Percentiles rank a stretch among this genome's conserved stretches.
These are phyloP conservation scores for Puccinia triticina DNA, from an alignment of 1,284 basidiomycete genomes.

Conservation along the genomic window DNA sequence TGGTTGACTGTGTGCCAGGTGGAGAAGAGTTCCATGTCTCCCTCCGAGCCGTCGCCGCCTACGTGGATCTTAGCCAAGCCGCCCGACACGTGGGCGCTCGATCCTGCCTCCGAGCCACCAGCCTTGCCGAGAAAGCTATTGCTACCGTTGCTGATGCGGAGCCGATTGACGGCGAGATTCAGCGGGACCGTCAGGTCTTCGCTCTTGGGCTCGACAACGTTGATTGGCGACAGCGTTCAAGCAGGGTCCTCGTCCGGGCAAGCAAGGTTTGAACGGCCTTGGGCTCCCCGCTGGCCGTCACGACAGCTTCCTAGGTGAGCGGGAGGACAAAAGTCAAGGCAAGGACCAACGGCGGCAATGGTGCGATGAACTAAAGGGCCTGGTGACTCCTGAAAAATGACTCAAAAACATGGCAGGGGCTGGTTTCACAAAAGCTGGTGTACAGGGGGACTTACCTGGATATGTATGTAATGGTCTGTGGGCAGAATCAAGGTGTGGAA, in stretches of 20 bases:
- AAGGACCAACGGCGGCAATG: constrained; percentile 78
- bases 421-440: no score
- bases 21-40: constrained; percentile 15
- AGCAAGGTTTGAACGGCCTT: background rate
- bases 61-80: background rate
- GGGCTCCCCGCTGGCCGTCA: constrained; percentile 41
- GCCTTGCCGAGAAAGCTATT: constrained; percentile 9
- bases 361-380: constrained; percentile 77
- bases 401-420: no score
- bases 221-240: constrained; percentile 23
- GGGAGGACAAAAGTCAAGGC: constrained; percentile 85
- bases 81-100: background rate
- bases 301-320: constrained; percentile 78
- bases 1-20: no score
- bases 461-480: no score
- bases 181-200: constrained; percentile 16
- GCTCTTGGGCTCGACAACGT: constrained; percentile 25
- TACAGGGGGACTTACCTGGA: no score
- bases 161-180: constrained; percentile 25
- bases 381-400: no score
- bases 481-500: no score
- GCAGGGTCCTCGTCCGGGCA: constrained; percentile 15
- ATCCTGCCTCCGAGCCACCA: constrained; percentile 20
- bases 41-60: background rate
- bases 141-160: background rate